Evolutionary conservation across 495 filamentous ascomycete genomes (phyloP).

Genomic region (Hypoxylon perforatum): DNA sequence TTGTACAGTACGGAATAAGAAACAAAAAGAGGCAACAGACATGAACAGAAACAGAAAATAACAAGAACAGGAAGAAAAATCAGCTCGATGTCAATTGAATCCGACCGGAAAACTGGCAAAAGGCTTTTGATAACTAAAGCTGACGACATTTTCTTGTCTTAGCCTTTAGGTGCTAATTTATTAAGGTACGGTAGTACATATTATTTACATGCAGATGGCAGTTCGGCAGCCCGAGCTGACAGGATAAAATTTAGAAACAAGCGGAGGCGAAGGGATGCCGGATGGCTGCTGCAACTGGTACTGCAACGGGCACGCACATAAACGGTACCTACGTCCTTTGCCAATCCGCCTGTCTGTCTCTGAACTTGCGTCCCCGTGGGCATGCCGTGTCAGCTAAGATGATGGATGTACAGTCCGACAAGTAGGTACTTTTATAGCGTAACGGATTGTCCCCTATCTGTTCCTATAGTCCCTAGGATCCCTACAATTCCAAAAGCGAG

Average conservation of each 20-base stretch:
- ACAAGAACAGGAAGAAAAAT: not conserved
- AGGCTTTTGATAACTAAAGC: conserved; percentile 23
- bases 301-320: not conserved
- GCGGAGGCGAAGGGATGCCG: conserved; percentile 16
- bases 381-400: no score
- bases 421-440: no score
- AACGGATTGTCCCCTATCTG: no score
- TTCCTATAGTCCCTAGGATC: no score
- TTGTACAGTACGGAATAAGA: conserved; percentile 18
- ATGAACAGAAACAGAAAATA: not conserved
- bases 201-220: not conserved
- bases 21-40: conserved; percentile 6
- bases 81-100: conserved; percentile 23
- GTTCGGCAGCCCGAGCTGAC: conserved; percentile 14
- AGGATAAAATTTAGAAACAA: conserved; percentile 34
- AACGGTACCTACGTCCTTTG: no score
- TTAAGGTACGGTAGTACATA: conserved; percentile 33
- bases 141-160: conserved; percentile 33
- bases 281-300: no score
- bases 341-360: no score
- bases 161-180: conserved; percentile 21
- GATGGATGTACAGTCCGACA: no score
- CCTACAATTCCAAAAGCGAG: no score
- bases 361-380: no score
- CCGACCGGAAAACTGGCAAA: conserved; percentile 29